Percentiles rank a stretch among this genome's conserved stretches.
These are phyloP conservation scores for Nepenthes mirabilis DNA, from an alignment of 148 eudicot species.

Conservation along the genomic window DNA sequence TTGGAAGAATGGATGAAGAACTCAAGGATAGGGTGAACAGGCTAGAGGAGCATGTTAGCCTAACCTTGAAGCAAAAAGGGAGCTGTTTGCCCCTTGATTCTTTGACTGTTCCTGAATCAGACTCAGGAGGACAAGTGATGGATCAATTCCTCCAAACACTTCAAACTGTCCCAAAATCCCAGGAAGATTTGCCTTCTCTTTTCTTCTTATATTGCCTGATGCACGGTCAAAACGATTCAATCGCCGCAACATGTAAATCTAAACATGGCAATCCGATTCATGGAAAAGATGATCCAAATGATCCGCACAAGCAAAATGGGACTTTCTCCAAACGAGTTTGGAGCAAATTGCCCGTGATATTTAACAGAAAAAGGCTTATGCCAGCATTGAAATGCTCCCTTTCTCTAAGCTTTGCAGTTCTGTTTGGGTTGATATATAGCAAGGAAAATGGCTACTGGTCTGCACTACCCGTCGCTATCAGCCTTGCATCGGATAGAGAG, in stretches of 20 bases:
- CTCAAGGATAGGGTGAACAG: slow-evolving; percentile 19
- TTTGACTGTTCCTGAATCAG: slow-evolving; percentile 42
- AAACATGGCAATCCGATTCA: slow-evolving; percentile 6
- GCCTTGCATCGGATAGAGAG: slow-evolving; percentile 46
- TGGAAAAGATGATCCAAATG: slow-evolving; percentile 10
- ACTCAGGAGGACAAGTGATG: slow-evolving; percentile 17
- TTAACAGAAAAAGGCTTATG: slow-evolving; percentile 22
- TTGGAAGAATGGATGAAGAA: slow-evolving; percentile 11
- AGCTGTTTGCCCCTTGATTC: slow-evolving; percentile 20
- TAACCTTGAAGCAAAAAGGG: slow-evolving; percentile 12
- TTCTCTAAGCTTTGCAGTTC: slow-evolving; percentile 56
- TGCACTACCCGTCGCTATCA: slow-evolving; percentile 60
- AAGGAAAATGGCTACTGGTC: slow-evolving; percentile 65
- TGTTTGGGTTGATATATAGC: slow-evolving; percentile 53
- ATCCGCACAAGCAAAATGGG: slow-evolving; percentile 11
- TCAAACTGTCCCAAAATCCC: slow-evolving; percentile 16
- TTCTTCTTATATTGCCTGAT: slow-evolving; percentile 68
- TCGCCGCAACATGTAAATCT: slow-evolving; percentile 11
- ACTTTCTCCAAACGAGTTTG: slow-evolving; percentile 12
- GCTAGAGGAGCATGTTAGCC: slow-evolving; percentile 23
- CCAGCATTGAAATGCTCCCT: slow-evolving; percentile 53
- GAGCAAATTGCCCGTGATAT: slow-evolving; percentile 12
- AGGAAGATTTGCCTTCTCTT: slow-evolving; percentile 31
- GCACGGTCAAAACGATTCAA: slow-evolving; percentile 35
- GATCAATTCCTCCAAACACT: slow-evolving; percentile 30